A percentile compares a stretch with the other conserved stretches of the same genome.
Conservation (phyloP, 305 asterid genomes). For the Withania somnifera region DNA sequence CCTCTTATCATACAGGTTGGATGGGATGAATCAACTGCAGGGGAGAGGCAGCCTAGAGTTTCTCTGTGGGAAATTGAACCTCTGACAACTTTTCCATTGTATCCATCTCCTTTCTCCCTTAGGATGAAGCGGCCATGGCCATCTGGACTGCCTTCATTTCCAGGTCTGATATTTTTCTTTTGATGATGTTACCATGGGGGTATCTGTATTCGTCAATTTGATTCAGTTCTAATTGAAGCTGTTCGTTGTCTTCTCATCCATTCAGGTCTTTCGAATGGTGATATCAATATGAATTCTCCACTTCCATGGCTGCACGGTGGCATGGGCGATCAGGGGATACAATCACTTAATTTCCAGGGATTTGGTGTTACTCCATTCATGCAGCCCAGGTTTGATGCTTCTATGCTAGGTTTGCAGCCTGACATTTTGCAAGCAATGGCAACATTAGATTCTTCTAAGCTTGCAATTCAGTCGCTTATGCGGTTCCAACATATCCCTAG, state of each 20-base stretch:
- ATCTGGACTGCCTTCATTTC: constrained; percentile 59
- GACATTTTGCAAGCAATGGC: constrained; percentile 76
- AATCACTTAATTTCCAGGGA: constrained; percentile 60
- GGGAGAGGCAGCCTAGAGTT: constrained; percentile 97
- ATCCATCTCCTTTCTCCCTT: constrained; percentile 90
- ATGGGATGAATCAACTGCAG: constrained; percentile 99
- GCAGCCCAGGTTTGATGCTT: constrained; percentile 68
- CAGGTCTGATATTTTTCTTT: constrained; percentile 40
- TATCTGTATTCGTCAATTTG: not conserved
- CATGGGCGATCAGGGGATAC: constrained; percentile 47
- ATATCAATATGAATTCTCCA: constrained; percentile 47
- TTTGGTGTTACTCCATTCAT: constrained; percentile 54
- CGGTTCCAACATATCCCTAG: constrained; percentile 57
- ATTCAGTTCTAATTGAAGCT: not conserved
- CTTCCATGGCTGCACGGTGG: constrained; percentile 70
- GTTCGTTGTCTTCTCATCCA: not conserved
- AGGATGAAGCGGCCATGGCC: constrained; percentile 97
- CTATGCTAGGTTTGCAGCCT: constrained; percentile 61
- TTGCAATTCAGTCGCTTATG: constrained; percentile 43
- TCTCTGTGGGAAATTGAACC: constrained; percentile 98
- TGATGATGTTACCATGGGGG: not conserved
- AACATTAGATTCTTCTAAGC: constrained; percentile 50
- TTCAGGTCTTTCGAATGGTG: constrained; percentile 59
- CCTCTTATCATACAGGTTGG: constrained; percentile 59
- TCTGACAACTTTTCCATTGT: constrained; percentile 87